Percentiles rank a stretch among this genome's conserved stretches.
Evolutionary conservation across 1,139 yeast genomes (phyloP).

Genomic region (Geotrichum histeridarum): DNA sequence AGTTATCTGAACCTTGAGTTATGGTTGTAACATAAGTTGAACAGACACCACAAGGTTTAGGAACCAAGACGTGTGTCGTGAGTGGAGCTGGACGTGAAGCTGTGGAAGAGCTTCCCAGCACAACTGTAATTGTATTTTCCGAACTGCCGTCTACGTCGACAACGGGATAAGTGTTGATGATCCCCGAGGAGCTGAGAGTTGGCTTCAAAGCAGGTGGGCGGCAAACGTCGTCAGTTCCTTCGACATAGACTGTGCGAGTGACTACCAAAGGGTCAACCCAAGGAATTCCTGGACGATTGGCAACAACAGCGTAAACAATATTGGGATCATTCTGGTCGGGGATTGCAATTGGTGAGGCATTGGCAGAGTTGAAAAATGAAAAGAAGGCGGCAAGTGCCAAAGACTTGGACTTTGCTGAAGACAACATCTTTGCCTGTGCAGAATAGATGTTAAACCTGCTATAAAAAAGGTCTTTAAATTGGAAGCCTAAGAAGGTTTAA

Average conservation of each 20-base stretch:
- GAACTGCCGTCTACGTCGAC: slow-evolving; percentile 18
- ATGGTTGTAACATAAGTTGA: slow-evolving; percentile 8
- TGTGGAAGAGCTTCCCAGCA: neutral
- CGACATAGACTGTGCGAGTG: slow-evolving; percentile 14
- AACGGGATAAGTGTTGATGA: slow-evolving; percentile 5
- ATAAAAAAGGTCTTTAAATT: no score
- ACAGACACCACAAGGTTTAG: slow-evolving; percentile 5
- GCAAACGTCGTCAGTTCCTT: neutral
- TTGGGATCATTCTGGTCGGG: slow-evolving; percentile 3
- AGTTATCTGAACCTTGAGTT: neutral
- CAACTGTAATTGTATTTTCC: slow-evolving; percentile 17
- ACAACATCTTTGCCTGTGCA: slow-evolving; percentile 4
- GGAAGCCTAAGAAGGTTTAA: no score
- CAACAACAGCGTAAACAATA: slow-evolving; percentile 13
- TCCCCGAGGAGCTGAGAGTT: no score
- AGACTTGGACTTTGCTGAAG: slow-evolving; percentile 12
- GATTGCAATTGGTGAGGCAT: slow-evolving; percentile 11
- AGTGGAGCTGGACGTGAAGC: neutral
- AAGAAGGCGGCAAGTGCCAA: slow-evolving; percentile 10
- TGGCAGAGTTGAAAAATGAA: slow-evolving; percentile 3
- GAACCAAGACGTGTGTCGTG: slow-evolving; percentile 1
- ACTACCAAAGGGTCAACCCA: slow-evolving; percentile 15
- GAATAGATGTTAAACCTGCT: neutral
- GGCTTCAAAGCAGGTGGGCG: no score
- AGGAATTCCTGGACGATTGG: slow-evolving; percentile 11